Evolutionary conservation across 1,139 yeast genomes (phyloP).

Genomic region (Pneumocystis carinii): DNA sequence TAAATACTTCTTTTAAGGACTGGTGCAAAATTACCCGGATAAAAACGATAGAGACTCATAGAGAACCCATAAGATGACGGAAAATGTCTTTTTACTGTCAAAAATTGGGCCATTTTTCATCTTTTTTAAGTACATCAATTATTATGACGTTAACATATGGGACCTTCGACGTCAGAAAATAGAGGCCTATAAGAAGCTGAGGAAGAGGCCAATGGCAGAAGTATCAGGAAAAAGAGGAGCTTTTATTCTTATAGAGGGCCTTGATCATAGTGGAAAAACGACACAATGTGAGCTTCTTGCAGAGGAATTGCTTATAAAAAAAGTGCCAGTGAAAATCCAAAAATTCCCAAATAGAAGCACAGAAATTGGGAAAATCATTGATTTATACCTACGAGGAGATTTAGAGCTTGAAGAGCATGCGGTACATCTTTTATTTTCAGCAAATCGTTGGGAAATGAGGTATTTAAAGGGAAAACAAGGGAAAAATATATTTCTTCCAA

Average conservation of each 20-base stretch:
- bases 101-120: no score
- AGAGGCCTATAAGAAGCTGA: background rate
- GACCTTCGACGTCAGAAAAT: background rate
- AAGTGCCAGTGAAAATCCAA: conserved; percentile 5
- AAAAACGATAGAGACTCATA: background rate
- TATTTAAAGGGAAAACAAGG: background rate
- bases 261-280: conserved; percentile 89
- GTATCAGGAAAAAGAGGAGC: conserved; percentile 36
- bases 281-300: conserved; percentile 54
- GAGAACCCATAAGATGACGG: background rate
- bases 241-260: conserved; percentile 74
- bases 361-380: conserved; percentile 60
- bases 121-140: no score
- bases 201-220: conserved; percentile 5
- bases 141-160: background rate
- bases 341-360: conserved; percentile 86
- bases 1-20: background rate
- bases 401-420: conserved; percentile 43
- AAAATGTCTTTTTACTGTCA: background rate
- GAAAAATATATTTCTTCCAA: background rate
- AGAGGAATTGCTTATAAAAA: background rate
- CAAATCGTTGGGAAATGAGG: conserved; percentile 83
- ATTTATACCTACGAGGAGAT: conserved; percentile 42
- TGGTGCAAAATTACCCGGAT: background rate
- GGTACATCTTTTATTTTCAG: conserved; percentile 76